phyloP scores from a whole-genome alignment of 148 eudicot species.

The Cornus florida region DNA sequence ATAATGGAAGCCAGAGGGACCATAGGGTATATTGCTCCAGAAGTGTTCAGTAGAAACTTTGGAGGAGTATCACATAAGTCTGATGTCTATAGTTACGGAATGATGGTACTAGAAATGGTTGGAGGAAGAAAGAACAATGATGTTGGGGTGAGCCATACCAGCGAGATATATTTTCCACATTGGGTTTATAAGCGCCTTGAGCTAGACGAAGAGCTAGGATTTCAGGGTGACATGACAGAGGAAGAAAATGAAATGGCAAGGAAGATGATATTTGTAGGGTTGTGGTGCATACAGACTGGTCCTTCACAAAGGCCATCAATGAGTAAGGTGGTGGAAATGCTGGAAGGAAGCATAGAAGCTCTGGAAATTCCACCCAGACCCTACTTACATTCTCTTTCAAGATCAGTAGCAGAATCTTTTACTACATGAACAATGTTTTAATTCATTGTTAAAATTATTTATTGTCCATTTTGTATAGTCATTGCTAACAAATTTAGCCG shows the following conservation, averaged over 20 bases:
- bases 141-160: background rate
- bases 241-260: conserved; percentile 9
- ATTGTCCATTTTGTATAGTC: too few relatives aligned
- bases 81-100: conserved; percentile 13
- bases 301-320: conserved; percentile 12
- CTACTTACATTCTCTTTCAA: conserved; percentile 5
- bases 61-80: conserved; percentile 15
- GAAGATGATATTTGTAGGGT: conserved; percentile 11
- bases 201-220: background rate
- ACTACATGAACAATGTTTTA: background rate
- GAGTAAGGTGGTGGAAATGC: conserved; percentile 12
- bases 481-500: background rate
- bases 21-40: conserved; percentile 15
- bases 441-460: background rate
- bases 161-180: conserved; percentile 10
- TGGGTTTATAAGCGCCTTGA: conserved; percentile 13
- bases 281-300: conserved; percentile 17
- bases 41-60: conserved; percentile 9
- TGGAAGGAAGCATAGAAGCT: conserved; percentile 6
- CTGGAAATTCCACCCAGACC: conserved; percentile 14
- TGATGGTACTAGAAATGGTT: conserved; percentile 15
- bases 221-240: background rate
- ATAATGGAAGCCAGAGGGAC: conserved; percentile 13
- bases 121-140: conserved; percentile 7
- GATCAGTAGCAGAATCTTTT: background rate